Evolutionary conservation across 257 asterid species (phyloP).

Genomic region (Ilex aquifolium): DNA sequence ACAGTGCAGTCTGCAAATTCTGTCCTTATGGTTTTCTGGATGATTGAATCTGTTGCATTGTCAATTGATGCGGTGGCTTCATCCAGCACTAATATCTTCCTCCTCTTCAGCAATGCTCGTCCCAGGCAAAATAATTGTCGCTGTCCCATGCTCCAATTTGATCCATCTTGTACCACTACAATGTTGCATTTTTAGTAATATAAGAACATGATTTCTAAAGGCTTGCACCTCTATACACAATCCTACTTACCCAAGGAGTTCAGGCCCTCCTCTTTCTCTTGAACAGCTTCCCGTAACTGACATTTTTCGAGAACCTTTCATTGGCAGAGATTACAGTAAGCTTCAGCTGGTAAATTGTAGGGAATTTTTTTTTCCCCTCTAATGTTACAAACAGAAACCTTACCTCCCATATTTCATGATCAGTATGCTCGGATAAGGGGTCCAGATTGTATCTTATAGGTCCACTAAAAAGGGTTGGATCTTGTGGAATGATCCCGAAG

Average conservation of each 20-base stretch:
- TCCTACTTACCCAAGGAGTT: slow-evolving; percentile 25
- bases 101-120: slow-evolving; percentile 25
- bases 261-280: slow-evolving; percentile 23
- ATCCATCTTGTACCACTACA: slow-evolving; percentile 28
- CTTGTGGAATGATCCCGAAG: slow-evolving; percentile 30
- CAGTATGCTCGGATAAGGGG: slow-evolving; percentile 26
- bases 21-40: slow-evolving; percentile 22
- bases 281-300: slow-evolving; percentile 24
- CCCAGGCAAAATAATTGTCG: slow-evolving; percentile 34
- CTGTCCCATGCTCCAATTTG: slow-evolving; percentile 46
- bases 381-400: neutral
- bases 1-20: slow-evolving; percentile 32
- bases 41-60: slow-evolving; percentile 25
- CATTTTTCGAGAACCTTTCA: slow-evolving; percentile 25
- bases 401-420: slow-evolving; percentile 33
- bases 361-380: no score
- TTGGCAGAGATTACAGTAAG: neutral
- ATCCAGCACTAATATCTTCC: slow-evolving; percentile 30
- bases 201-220: no score
- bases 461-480: slow-evolving; percentile 27
- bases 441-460: slow-evolving; percentile 27
- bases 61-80: slow-evolving; percentile 45
- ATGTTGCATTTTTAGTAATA: neutral
- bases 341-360: no score
- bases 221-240: no score